These are phyloP conservation scores for Fomitopsis pinicola DNA, from an alignment of 1,284 basidiomycete genomes.

Conservation along the genomic window DNA sequence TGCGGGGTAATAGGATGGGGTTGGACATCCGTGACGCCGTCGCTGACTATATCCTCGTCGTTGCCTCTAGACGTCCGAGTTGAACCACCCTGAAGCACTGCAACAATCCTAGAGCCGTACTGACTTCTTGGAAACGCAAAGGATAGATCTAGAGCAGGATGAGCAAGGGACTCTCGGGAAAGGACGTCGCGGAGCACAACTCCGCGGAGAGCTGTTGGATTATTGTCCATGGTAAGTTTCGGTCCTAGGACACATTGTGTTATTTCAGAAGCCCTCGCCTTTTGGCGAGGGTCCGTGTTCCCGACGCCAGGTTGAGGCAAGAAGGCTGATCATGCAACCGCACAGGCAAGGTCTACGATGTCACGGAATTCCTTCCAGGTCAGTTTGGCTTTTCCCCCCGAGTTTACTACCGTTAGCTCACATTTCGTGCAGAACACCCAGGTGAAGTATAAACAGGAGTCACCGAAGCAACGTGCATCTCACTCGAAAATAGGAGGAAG, in stretches of 20 bases:
- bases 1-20: background rate
- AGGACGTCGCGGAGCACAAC: constrained; percentile 69
- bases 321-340: constrained; percentile 3
- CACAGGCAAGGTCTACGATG: constrained; percentile 65
- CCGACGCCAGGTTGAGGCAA: background rate
- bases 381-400: constrained; percentile 6
- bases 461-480: background rate
- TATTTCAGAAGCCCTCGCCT: background rate
- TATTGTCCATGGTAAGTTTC: constrained; percentile 69
- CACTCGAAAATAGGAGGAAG: constrained; percentile 41
- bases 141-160: background rate
- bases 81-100: background rate
- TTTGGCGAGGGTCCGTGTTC: background rate
- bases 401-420: background rate
- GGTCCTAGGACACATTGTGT: no score
- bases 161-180: constrained; percentile 37
- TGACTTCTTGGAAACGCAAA: background rate
- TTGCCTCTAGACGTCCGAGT: background rate
- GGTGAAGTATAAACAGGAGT: constrained; percentile 31
- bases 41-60: background rate
- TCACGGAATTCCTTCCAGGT: constrained; percentile 74
- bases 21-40: background rate
- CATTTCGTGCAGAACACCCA: constrained; percentile 50
- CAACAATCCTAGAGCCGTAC: background rate
- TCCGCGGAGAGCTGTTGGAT: constrained; percentile 70